These are phyloP conservation scores for Digitaria exilis DNA, from an alignment of 202 grass and related monocot species.

Conservation along the genomic window DNA sequence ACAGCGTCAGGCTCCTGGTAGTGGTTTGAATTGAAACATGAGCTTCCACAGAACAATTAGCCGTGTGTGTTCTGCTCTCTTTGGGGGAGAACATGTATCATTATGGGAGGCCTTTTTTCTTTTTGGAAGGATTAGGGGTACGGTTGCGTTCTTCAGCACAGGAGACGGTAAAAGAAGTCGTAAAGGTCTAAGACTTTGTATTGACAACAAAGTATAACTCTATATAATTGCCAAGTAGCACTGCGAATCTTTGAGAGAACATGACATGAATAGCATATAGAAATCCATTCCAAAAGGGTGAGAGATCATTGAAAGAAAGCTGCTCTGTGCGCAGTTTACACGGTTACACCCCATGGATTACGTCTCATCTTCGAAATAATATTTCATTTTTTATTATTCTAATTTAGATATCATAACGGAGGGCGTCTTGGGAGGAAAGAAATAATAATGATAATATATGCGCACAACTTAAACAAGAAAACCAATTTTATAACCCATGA, in stretches of 20 bases:
- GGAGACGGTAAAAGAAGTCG: not conserved
- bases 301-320: not conserved
- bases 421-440: not conserved
- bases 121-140: no score
- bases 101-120: not conserved
- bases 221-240: not conserved
- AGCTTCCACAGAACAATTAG: not conserved
- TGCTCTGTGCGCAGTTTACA: not conserved
- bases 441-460: not conserved
- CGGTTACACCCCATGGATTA: not conserved
- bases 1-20: not conserved
- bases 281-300: not conserved
- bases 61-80: not conserved
- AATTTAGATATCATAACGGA: not conserved
- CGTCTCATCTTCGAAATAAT: not conserved
- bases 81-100: not conserved
- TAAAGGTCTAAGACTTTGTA: conserved; percentile 30
- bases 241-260: not conserved
- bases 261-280: not conserved
- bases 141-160: not conserved
- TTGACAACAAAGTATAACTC: not conserved
- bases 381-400: not conserved
- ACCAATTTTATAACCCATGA: not conserved
- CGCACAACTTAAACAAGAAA: not conserved
- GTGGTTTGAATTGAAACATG: not conserved